These are phyloP conservation scores for Cyphellophora attinorum DNA, from an alignment of 2,329 filamentous ascomycete genomes.

Conservation along the genomic window DNA sequence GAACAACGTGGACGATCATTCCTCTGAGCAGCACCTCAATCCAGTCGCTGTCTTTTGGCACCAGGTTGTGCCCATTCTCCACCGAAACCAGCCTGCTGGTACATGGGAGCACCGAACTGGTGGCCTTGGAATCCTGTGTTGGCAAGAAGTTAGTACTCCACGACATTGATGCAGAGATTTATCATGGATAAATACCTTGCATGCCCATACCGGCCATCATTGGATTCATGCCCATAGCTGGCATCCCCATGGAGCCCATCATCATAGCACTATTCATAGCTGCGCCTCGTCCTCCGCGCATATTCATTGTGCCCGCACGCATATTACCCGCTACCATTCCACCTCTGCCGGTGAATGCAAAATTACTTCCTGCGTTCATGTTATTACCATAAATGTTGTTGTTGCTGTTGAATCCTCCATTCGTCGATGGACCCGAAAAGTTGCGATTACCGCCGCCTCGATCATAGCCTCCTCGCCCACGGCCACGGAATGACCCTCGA, in stretches of 20 bases:
- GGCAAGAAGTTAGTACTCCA: constrained; percentile 1
- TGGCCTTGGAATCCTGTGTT: constrained; percentile 12
- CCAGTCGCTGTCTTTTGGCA: constrained; percentile 67
- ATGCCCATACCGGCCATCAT: constrained; percentile 44
- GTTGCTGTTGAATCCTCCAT: constrained; percentile 30
- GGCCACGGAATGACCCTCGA: constrained; percentile 44
- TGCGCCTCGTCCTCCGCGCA: constrained; percentile 49
- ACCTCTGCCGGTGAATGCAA: constrained; percentile 41
- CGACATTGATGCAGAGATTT: constrained; percentile 3
- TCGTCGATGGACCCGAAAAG: constrained; percentile 35
- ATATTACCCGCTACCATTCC: constrained; percentile 44
- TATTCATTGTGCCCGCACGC: constrained; percentile 44
- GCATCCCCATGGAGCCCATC: constrained; percentile 43
- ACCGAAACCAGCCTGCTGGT: constrained; percentile 41
- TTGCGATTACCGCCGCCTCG: constrained; percentile 37
- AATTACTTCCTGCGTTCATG: constrained; percentile 43
- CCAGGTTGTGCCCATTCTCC: constrained; percentile 69
- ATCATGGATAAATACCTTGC: constrained; percentile 32
- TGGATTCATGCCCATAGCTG: constrained; percentile 52
- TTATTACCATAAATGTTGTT: constrained; percentile 41
- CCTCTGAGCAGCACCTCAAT: no score
- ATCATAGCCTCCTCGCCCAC: constrained; percentile 43
- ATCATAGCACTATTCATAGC: constrained; percentile 49
- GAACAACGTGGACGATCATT: constrained; percentile 40
- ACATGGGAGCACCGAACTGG: constrained; percentile 65